Percentiles rank a stretch among this genome's conserved stretches.
Evolutionary conservation across 179 eudicot species (phyloP).

Genomic region (Beta lomatogona): DNA sequence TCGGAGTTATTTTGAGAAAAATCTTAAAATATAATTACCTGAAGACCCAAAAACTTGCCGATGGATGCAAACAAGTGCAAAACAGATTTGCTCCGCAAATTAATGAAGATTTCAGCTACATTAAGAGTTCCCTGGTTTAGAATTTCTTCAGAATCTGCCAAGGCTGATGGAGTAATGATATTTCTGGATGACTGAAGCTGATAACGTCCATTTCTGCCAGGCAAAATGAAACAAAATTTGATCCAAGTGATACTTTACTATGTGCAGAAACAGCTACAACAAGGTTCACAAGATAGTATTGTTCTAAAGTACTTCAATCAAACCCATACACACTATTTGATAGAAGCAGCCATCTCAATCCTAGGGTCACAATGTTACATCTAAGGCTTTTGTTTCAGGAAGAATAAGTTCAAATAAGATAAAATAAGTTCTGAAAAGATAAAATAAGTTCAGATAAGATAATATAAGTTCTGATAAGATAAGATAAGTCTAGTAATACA

Average conservation of each 20-base stretch:
- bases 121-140: constrained; percentile 78
- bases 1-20: too few species aligned
- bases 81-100: constrained; percentile 80
- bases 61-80: constrained; percentile 88
- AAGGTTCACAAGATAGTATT: neutral
- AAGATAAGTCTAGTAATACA: too few species aligned
- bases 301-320: neutral
- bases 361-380: neutral
- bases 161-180: constrained; percentile 52
- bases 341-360: neutral
- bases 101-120: constrained; percentile 74
- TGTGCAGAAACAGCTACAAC: neutral
- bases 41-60: constrained; percentile 87
- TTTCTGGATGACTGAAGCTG: constrained; percentile 78
- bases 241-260: neutral
- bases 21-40: constrained; percentile 46
- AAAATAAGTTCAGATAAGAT: too few species aligned
- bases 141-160: constrained; percentile 81
- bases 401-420: neutral
- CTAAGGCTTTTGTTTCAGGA: neutral
- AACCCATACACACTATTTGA: neutral
- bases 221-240: neutral
- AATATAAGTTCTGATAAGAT: too few species aligned
- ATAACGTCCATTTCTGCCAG: constrained; percentile 79
- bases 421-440: too few species aligned